Evolutionary conservation across 1,139 yeast species (phyloP), one percentile per base, ranked within the genome.

Genomic region (Hemisphaericaspora subhashii): DNA sequence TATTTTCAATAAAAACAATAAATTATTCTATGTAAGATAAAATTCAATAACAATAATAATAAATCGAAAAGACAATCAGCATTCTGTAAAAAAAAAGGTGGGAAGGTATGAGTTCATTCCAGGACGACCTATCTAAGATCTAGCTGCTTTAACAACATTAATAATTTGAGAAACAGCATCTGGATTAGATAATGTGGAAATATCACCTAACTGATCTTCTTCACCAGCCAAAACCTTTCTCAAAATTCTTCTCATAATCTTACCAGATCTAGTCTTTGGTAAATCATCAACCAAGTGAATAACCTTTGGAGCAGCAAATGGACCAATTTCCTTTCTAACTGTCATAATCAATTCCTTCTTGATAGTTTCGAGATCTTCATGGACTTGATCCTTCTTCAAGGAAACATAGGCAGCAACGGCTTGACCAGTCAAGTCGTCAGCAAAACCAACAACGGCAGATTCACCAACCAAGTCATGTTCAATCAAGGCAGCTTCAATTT

Each of bases 221-320:
- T 83, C 90, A 42, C 86, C 87, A 40, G 88, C 87, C 52, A 83
- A 69, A 38, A 83, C 80, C 65, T 84, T 84, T 64, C 92, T 77
- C 58, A 84, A 74, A 52, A 84, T 83, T 70, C 92, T 77, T 74
- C 92, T 79, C 92, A 84, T 84, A 47, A 84, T 83, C 67, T 84
- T 84, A 56, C 92, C 92, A 1, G 88, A 82, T 68, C 92, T 78
- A 7, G 92, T 84, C 73, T 84, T 84, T 57, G 92, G 92, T 57
- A 84, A 76, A 55, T 84, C 92, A 53, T 82, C 84, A 41, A 84
- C 87, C 42, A 84, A 64, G 43, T 83, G 69, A 51, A 83, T 81
- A 51, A 79, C 60, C 64, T 84, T 84, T 38, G 92, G 92, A 26
- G 92, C 87, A 23, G 92, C 92, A 62, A 84, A 84, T 37, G 92